Percentiles rank a stretch among this genome's conserved stretches.
Evolutionary conservation across 1,284 basidiomycete species (phyloP).

Genomic region (Melampsora larici-populina): DNA sequence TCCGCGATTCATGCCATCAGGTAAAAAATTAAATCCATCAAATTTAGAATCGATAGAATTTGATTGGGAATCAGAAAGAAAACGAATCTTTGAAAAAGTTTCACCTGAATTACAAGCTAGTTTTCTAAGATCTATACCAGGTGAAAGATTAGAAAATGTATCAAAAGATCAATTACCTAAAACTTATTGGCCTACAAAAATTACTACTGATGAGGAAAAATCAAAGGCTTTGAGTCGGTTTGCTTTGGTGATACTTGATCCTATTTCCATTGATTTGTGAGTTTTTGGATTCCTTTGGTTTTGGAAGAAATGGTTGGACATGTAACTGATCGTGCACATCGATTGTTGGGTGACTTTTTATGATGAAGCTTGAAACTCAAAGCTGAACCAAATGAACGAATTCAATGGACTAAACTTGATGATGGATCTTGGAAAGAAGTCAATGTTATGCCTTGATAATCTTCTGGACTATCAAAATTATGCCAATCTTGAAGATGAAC

Average conservation of each 20-base stretch:
- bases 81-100: constrained; percentile 26
- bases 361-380: background rate
- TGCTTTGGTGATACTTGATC: constrained; percentile 28
- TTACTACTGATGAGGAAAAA: background rate
- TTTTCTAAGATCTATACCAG: constrained; percentile 14
- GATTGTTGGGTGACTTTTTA: background rate
- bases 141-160: background rate
- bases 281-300: background rate
- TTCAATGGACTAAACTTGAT: background rate
- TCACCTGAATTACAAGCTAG: constrained; percentile 21
- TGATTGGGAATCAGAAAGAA: constrained; percentile 26
- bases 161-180: background rate
- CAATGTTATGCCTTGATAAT: background rate
- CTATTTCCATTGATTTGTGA: constrained; percentile 27
- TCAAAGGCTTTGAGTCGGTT: constrained; percentile 5
- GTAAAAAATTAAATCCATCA: background rate
- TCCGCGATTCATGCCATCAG: background rate
- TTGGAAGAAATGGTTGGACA: no score
- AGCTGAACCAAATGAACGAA: background rate
- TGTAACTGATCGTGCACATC: no score
- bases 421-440: background rate
- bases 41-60: background rate
- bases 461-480: no score
- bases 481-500: no score
- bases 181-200: background rate